A percentile compares a stretch with the other conserved stretches of the same genome.
These are phyloP conservation scores for Scedosporium aurantiacum DNA, from an alignment of 2,329 filamentous ascomycete species.

Conservation along the genomic window DNA sequence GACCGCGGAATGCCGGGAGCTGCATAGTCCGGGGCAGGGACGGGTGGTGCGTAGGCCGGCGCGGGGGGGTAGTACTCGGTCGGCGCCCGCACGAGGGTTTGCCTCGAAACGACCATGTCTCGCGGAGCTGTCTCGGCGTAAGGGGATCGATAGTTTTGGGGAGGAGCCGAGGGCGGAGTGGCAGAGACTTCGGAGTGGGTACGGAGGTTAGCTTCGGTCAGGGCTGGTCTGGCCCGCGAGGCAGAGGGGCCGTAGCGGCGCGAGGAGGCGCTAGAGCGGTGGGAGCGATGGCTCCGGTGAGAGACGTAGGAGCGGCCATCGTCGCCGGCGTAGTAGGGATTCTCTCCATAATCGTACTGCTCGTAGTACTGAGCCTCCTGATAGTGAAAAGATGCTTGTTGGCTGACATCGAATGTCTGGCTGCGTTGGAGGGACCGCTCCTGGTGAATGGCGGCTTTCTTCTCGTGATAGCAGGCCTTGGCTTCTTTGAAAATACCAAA, in stretches of 20 bases:
- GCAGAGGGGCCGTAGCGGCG: conserved; percentile 18
- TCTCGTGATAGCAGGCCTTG: conserved; percentile 75
- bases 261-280: conserved; percentile 13
- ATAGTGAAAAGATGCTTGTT: conserved; percentile 6
- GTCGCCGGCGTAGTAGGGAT: conserved; percentile 18
- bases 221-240: conserved; percentile 21
- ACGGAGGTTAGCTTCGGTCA: conserved; percentile 43
- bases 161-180: conserved; percentile 32
- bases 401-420: conserved; percentile 38
- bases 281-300: conserved; percentile 26
- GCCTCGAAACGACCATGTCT: conserved; percentile 14
- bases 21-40: too few relatives aligned
- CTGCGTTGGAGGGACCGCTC: conserved; percentile 50
- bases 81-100: conserved; percentile 21
- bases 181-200: conserved; percentile 42
- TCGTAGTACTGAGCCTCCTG: conserved; percentile 16
- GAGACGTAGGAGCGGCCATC: conserved; percentile 28
- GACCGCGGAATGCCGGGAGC: conserved; percentile 19
- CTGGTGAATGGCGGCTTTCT: conserved; percentile 70
- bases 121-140: conserved; percentile 30
- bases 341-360: conserved; percentile 13
- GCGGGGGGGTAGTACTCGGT: conserved; percentile 14
- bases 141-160: conserved; percentile 24
- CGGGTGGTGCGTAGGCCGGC: neutral
- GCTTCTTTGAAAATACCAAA: conserved; percentile 88